Base-by-base conservation (phyloP, 768 basidiomycete genomes). In the Phlebiopsis gigantea region DNA sequence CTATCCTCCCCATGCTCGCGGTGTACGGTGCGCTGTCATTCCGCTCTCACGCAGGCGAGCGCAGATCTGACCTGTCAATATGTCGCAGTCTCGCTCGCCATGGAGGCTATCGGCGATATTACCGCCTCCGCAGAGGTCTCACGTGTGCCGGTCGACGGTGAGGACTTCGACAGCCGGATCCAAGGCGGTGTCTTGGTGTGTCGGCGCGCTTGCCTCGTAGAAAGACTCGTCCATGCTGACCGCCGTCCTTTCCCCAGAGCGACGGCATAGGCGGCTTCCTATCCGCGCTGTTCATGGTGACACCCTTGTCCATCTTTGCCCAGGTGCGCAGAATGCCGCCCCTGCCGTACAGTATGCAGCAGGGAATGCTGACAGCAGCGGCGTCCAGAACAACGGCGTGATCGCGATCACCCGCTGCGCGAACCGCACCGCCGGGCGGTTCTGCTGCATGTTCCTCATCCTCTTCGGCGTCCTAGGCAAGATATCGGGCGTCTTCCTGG, bases 51-150 rank as follows among this genome's bases (percentile, higher is more conserved):
- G 28, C 24, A 9, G 3, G 12, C 17, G 34, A 2, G 34, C 21
- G 10, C 3, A n/a, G 7, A 44, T 44, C 53, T 61, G 1, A 52
- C 28, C 1, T 48, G 30, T 51, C 30, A 2, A 10, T 26, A 21
- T 24, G 41, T 12, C 21, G n/a, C 31, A 87, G 83, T 90, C 6
- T 88, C 88, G 0, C 67, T 83, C 0, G 81, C 85, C 0, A 88
- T 93, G 85, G 91, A 93, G 70, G 85, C 88, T 6, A 92, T 90
- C 52, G 90, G 90, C 3, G 91, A 93, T 62, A 82, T 89, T 62
- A 88, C 90, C 1, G 88, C 90, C 0, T 87, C 86, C 12, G 85
- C 87, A 1, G 92, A 94, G 68, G 88, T 90, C 12, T 92, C 89
- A 2, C 81, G 82, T 9, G 75, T 88, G n/a, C 71, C 76, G 8